Base-by-base conservation (phyloP, 352 stramenopile genomes). In the Phytophthora vignae region DNA sequence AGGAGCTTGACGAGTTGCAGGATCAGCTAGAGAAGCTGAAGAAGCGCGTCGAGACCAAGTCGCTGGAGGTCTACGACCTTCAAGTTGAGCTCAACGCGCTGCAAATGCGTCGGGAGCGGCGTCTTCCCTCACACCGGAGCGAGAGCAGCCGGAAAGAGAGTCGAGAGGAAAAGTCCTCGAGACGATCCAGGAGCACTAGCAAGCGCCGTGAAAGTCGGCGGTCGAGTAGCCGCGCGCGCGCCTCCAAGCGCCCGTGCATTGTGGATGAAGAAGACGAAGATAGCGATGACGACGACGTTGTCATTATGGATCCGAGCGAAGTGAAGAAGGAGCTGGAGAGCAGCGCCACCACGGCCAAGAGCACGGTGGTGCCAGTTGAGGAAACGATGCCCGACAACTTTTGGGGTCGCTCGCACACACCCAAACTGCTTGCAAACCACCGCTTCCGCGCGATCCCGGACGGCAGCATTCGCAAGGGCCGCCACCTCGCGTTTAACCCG, bases 401-500 rank as follows among this genome's bases (percentile, higher is more conserved):
- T 63, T 95, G 88, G 88, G 83, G 86, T 29, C 88, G 84, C 31
- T 84, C 84, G 8, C 68, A 78, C 12, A 82, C 76, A 4, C 75
- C 84, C 19, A 94, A 96, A 66, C 68, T 95, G 40, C 69, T 96
- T 33, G 77, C 81, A 25, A 88, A 94, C 55, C 78, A 90, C 33
- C 83, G 84, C 19, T 88, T 89, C 42, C 78, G 73, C 15, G 76
- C 80, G 15, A 77, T 95, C 52, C 78, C 84, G 0, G 90, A 96
- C 62, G 82, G 78, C 11, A 90, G 86, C 54, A 58, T 56, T 44
- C 86, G 88, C 22, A 96, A 96, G 55, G 75, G 85, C 1, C 83
- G 90, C 10, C 84, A 93, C 62, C 67, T 95, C 53, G 79, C 81
- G 31, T 93, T 96, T 58, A 94, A 96, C 54, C 84, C 90, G 44